phyloP scores from a whole-genome alignment of 192 early-diverging fungal species.

The Pilaira anomala region DNA sequence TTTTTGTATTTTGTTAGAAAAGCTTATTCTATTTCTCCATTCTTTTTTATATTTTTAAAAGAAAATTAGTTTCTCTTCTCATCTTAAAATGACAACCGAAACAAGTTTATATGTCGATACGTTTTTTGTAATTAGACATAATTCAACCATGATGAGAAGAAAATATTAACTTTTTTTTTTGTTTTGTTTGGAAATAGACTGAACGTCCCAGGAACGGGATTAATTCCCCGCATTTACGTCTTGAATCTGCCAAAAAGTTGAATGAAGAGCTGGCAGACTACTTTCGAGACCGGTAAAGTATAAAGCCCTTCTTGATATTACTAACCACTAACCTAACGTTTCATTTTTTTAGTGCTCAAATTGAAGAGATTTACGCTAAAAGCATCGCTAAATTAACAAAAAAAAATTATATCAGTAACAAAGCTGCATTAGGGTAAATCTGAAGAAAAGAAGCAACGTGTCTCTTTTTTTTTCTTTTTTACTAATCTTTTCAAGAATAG shows the following conservation, averaged over 20 bases:
- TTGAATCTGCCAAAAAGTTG: conserved; percentile 40
- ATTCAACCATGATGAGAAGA: not conserved
- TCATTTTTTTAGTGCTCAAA: conserved; percentile 35
- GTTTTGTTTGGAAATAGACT: conserved; percentile 23
- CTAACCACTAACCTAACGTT: not conserved
- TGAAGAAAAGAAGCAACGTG: not conserved
- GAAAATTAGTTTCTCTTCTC: not conserved
- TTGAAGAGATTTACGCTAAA: conserved; percentile 52
- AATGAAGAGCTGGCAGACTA: conserved; percentile 56
- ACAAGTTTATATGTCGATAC: not conserved
- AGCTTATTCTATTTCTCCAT: not conserved
- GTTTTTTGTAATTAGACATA: conserved; percentile 2
- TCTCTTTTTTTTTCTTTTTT: too few species aligned
- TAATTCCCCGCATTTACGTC: conserved; percentile 44
- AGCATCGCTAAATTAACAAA: conserved; percentile 44
- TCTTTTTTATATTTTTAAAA: not conserved
- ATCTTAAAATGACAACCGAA: not conserved
- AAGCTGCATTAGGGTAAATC: conserved; percentile 42
- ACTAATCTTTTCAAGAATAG: conserved; percentile 10
- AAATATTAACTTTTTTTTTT: conserved; percentile 13
- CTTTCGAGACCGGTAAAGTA: conserved; percentile 50
- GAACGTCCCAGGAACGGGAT: conserved; percentile 48
- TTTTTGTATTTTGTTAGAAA: not conserved
- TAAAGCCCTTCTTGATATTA: not conserved
- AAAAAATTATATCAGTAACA: conserved; percentile 42